Evolutionary conservation across 2,329 filamentous ascomycete genomes (phyloP).

Genomic region (Laburnicola sp.): DNA sequence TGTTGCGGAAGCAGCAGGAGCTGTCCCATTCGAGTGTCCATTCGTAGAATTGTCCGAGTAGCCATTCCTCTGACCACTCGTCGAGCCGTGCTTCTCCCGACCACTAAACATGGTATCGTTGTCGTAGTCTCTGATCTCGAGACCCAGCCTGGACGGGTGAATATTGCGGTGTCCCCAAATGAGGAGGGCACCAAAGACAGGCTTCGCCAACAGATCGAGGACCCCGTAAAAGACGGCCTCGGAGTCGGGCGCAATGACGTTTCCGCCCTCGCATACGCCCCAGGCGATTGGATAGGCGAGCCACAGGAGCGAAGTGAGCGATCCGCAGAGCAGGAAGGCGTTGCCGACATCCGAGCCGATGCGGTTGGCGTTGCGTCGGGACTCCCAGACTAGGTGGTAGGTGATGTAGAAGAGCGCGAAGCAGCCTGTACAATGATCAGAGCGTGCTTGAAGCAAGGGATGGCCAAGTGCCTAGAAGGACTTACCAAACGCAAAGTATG

Average conservation of each 20-base stretch:
- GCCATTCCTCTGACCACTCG: too few relatives aligned
- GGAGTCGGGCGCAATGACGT: constrained; percentile 66
- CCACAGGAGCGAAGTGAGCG: constrained; percentile 64
- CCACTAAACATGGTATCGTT: constrained; percentile 30
- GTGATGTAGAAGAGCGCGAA: constrained; percentile 60
- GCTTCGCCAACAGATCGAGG: constrained; percentile 67
- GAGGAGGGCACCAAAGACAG: constrained; percentile 63
- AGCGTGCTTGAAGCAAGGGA: not conserved
- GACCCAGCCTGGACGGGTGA: constrained; percentile 59
- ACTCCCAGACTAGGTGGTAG: constrained; percentile 62
- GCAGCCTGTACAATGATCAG: constrained; percentile 32
- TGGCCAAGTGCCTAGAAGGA: not conserved
- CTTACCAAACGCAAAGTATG: constrained; percentile 61
- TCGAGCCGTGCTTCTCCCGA: too few relatives aligned
- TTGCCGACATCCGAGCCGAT: constrained; percentile 59
- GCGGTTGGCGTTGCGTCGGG: constrained; percentile 58
- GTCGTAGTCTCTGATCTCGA: constrained; percentile 55
- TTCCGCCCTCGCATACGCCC: constrained; percentile 66
- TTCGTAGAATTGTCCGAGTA: too few relatives aligned
- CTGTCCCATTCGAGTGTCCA: too few relatives aligned
- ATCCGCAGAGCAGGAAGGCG: constrained; percentile 60
- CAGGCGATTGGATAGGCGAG: constrained; percentile 65
- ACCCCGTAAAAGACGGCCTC: constrained; percentile 71
- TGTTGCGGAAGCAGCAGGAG: too few relatives aligned
- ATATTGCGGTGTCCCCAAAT: constrained; percentile 67